Base-by-base conservation (phyloP, 805 yeast genomes). In the Candida boidinii region DNA sequence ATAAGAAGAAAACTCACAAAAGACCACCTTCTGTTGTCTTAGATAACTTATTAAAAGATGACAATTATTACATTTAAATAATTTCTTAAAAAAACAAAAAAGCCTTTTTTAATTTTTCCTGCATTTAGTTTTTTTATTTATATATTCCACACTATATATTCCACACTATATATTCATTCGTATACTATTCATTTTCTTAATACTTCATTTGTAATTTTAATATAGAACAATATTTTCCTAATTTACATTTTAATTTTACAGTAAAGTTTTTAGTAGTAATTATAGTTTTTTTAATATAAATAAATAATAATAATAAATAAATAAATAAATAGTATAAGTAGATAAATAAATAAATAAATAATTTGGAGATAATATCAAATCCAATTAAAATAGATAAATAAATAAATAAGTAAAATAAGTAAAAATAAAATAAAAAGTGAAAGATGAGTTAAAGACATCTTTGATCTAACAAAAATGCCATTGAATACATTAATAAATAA, bases 11-110 rank as follows among this genome's bases (percentile, higher is more conserved):
- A 12, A 15, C 19, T 29, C 39, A 29, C 29, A 32, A 41, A 10
- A 37, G 63, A 35, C 61, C 63, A 7, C 68, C 68, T n/a, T 57
- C 63, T 30, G 55, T 53, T 38, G 41, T 46, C 22, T 44, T 62
- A 30, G 64, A 61, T 16, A 62, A 59, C 23, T 45, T 62, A 34
- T 44, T 61, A 17, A 28, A 26, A 26, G 18, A 20, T 20, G 28
- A n/a, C n/a, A n/a, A n/a, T n/a, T n/a, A n/a, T n/a, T n/a, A n/a
- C n/a, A n/a, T n/a, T n/a, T n/a, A n/a, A n/a, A n/a, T n/a, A n/a
- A n/a, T 21, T 21, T 21, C 23, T 21, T 21, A 11, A 21, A 21
- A 11, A 21, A 21, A 21, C 8, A 21, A 8, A 9, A 21, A 21
- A 8, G 11, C 11, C 11, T 21, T 9, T 21, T 21, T 21, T 21